These are phyloP conservation scores for Pulveroboletus sp. DNA, from an alignment of 768 basidiomycete species.

Conservation along the genomic window DNA sequence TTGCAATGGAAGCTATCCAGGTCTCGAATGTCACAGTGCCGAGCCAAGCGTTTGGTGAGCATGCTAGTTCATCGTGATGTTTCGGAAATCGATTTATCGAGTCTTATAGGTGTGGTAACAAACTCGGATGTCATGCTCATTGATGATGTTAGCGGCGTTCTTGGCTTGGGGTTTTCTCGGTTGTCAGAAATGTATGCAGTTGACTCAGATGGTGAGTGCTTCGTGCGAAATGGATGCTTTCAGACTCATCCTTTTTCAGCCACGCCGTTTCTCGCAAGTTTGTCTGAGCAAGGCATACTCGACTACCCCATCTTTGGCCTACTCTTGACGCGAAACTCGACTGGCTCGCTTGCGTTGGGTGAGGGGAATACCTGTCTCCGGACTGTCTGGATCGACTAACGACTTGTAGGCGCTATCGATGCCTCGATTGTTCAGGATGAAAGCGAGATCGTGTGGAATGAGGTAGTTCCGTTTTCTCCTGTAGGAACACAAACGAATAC, in stretches of 20 bases:
- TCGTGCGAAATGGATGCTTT: not conserved
- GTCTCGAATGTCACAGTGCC: slow-evolving; percentile 59
- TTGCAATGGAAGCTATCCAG: slow-evolving; percentile 62
- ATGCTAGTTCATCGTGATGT: slow-evolving; percentile 2
- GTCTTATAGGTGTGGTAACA: slow-evolving; percentile 52
- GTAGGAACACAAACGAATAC: slow-evolving; percentile 51
- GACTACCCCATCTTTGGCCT: slow-evolving; percentile 79
- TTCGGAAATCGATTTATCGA: not conserved
- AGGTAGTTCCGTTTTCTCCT: slow-evolving; percentile 72
- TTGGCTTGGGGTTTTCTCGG: slow-evolving; percentile 76
- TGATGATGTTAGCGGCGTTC: slow-evolving; percentile 65
- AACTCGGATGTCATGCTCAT: slow-evolving; percentile 59
- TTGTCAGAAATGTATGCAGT: slow-evolving; percentile 56
- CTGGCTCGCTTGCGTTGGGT: slow-evolving; percentile 69
- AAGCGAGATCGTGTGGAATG: slow-evolving; percentile 66
- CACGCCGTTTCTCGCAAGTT: slow-evolving; percentile 61
- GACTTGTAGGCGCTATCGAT: slow-evolving; percentile 71
- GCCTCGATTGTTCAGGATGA: slow-evolving; percentile 60
- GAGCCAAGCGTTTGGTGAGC: slow-evolving; percentile 67
- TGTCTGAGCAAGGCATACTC: slow-evolving; percentile 61
- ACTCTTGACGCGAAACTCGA: slow-evolving; percentile 54
- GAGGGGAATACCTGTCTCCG: not conserved
- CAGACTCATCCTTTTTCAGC: slow-evolving; percentile 37
- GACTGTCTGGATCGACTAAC: not conserved
- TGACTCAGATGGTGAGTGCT: slow-evolving; percentile 47